These are phyloP conservation scores for Fusarium globosum DNA, from an alignment of 2,329 filamentous ascomycete genomes.

Conservation along the genomic window DNA sequence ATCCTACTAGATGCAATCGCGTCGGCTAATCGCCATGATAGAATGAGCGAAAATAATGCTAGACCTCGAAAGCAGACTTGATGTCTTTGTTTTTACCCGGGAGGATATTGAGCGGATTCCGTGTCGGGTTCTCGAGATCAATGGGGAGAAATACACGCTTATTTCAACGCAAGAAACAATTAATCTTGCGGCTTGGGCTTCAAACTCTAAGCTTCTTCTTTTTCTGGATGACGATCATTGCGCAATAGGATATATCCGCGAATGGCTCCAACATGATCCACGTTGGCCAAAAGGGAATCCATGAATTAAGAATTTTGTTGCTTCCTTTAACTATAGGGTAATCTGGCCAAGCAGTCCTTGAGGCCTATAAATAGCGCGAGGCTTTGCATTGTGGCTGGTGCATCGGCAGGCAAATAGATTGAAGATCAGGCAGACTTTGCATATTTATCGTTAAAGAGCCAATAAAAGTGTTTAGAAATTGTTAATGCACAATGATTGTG, in stretches of 20 bases:
- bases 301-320: background rate
- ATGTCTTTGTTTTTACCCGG: rapidly evolving
- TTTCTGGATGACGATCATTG: rapidly evolving
- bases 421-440: background rate
- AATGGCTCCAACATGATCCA: rapidly evolving
- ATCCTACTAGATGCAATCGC: background rate
- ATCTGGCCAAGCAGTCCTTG: background rate
- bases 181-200: rapidly evolving
- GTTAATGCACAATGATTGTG: rapidly evolving
- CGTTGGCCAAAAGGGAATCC: rapidly evolving
- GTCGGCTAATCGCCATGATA: no score
- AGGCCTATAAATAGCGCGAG: background rate
- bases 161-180: no score
- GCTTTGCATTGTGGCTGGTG: background rate
- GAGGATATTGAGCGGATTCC: rapidly evolving
- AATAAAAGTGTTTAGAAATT: rapidly evolving
- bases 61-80: background rate
- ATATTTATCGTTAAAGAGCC: rapidly evolving
- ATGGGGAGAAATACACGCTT: rapidly evolving
- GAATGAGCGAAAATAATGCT: background rate
- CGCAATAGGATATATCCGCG: rapidly evolving
- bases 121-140: rapidly evolving
- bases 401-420: background rate
- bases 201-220: rapidly evolving
- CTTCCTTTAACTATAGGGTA: background rate